Evolutionary conservation across 805 yeast genomes (phyloP).

Genomic region (Wickerhamomyces bisporus): DNA sequence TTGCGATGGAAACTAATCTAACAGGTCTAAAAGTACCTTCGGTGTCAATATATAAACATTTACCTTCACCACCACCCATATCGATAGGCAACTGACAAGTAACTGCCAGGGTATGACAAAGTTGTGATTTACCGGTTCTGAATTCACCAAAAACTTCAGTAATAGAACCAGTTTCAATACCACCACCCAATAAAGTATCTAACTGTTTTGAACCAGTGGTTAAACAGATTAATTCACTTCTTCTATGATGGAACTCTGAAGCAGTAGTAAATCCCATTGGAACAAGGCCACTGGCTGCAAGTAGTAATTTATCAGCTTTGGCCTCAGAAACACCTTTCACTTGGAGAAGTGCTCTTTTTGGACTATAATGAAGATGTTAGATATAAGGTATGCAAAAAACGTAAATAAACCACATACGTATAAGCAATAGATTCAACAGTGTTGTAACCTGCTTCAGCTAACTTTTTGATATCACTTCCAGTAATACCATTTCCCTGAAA

Average conservation of each 20-base stretch:
- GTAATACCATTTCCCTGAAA: slow-evolving; percentile 78
- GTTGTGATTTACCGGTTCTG: slow-evolving; percentile 95
- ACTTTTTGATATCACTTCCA: slow-evolving; percentile 68
- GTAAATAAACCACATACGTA: slow-evolving; percentile 37
- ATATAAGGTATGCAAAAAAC: neutral
- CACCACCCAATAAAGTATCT: slow-evolving; percentile 92
- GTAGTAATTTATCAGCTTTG: slow-evolving; percentile 80
- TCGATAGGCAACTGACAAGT: slow-evolving; percentile 95
- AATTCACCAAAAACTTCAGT: slow-evolving; percentile 97
- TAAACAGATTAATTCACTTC: slow-evolving; percentile 85
- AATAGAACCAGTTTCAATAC: slow-evolving; percentile 94
- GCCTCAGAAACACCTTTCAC: slow-evolving; percentile 95
- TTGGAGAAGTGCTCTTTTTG: slow-evolving; percentile 67
- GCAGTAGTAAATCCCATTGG: slow-evolving; percentile 98
- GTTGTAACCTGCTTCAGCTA: slow-evolving; percentile 76
- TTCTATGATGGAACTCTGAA: slow-evolving; percentile 82
- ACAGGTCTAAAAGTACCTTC: slow-evolving; percentile 96
- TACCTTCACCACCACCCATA: slow-evolving; percentile 98
- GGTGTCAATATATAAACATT: slow-evolving; percentile 91
- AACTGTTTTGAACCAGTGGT: slow-evolving; percentile 95
- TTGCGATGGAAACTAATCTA: slow-evolving; percentile 83
- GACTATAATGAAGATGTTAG: slow-evolving; percentile 28
- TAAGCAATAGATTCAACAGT: slow-evolving; percentile 93
- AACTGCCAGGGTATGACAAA: slow-evolving; percentile 94
- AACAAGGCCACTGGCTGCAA: slow-evolving; percentile 80